Evolutionary conservation across 176 grass and related monocot genomes (phyloP), one percentile per base, ranked within the genome.

Genomic region (Oryza punctata): DNA sequence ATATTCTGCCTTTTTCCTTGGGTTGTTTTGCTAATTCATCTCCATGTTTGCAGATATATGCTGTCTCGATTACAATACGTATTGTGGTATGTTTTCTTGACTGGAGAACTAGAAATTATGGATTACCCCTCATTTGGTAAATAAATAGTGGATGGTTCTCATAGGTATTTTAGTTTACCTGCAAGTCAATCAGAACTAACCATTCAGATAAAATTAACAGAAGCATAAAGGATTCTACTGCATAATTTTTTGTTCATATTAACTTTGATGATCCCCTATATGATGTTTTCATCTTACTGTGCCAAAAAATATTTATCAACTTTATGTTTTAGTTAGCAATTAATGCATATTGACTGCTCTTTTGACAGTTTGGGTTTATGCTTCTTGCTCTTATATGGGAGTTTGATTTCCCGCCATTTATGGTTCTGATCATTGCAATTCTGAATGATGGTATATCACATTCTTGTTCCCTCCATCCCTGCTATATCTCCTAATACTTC

Each of bases 341-440:
- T 81, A 73, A 76, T 26, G 35, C 9, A 57, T 81, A 73, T 57
- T 87, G 47, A 25, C 21, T 63, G 7, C 10, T 81, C 19, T 69
- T 27, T 70, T 37, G 67, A 83, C 84, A 93, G 85, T 85, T 92
- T 57, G 91, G 84, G 50, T 92, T 92, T 73, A 81, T 92, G 91
- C 78, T 93, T 35, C 88, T 93, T 37, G 71, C 91, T 28, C 72
- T 90, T 18, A 89, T 84, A 84, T 89, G 87, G 87, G 76, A 80
- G 81, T 89, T 89, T 23, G 81, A 89, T 63, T 89, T 89, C 38
- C 81, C 87, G 0, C 87, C 87, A 75, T 89, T 93, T 69, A 93
- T 93, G 91, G 85, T 93, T 65, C 75, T 93, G 57, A 88, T 93
- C 70, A 88, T 93, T 35, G 85, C 91, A 81, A 90, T 93, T 60